Evolutionary conservation across 768 basidiomycete genomes (phyloP).

Genomic region (Ramaria sp.): DNA sequence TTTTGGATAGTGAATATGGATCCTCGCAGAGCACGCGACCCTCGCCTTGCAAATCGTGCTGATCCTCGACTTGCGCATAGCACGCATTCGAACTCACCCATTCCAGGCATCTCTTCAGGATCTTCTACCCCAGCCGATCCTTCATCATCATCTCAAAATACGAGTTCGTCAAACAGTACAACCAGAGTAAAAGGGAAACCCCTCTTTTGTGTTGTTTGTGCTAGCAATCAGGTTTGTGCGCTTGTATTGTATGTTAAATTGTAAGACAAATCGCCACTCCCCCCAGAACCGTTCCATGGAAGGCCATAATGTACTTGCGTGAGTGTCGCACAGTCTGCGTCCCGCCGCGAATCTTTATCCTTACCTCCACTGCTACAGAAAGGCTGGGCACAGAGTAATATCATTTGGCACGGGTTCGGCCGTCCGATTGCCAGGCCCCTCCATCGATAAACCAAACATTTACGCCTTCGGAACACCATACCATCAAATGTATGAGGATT

Average conservation of each 20-base stretch:
- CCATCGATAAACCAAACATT: slow-evolving; percentile 96
- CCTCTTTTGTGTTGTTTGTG: slow-evolving; percentile 95
- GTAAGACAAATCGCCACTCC: background rate
- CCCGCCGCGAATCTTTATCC: background rate
- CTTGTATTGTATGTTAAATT: background rate
- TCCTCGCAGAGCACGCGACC: slow-evolving; percentile 71
- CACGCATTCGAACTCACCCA: slow-evolving; percentile 28
- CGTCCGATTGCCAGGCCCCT: slow-evolving; percentile 90
- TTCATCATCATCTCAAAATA: slow-evolving; percentile 7
- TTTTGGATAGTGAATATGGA: slow-evolving; percentile 39
- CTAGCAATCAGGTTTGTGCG: slow-evolving; percentile 85
- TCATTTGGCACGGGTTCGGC: slow-evolving; percentile 96
- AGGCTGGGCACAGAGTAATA: slow-evolving; percentile 84
- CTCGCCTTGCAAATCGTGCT: slow-evolving; percentile 55
- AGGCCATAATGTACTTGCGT: slow-evolving; percentile 86
- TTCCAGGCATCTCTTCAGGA: slow-evolving; percentile 19
- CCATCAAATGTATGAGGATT: slow-evolving; percentile 87
- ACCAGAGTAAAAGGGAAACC: slow-evolving; percentile 27
- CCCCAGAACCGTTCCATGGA: slow-evolving; percentile 95
- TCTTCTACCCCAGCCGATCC: slow-evolving; percentile 8
- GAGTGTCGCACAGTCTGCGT: slow-evolving; percentile 24
- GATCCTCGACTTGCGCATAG: slow-evolving; percentile 52
- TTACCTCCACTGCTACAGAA: slow-evolving; percentile 33
- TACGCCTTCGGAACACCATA: slow-evolving; percentile 97
- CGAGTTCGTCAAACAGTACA: slow-evolving; percentile 11